Evolutionary conservation across 345 rosid genomes (phyloP).

Genomic region (Populus davidiana): DNA sequence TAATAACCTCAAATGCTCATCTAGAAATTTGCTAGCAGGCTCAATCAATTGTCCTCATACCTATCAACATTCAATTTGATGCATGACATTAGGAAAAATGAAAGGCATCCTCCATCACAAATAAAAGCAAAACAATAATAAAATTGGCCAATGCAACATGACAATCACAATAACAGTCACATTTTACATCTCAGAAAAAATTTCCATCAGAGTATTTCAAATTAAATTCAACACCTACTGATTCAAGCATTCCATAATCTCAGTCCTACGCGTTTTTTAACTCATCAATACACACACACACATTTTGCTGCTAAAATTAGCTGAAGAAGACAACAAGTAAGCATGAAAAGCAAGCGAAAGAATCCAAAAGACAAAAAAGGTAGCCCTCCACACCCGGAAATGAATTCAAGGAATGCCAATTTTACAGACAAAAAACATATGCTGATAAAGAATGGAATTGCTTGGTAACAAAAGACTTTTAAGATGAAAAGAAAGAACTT

Average conservation of each 20-base stretch:
- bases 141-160: background rate
- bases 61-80: background rate
- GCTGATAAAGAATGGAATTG: background rate
- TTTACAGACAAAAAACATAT: background rate
- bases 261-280: background rate
- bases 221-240: background rate
- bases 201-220: background rate
- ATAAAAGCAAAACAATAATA: background rate
- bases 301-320: background rate
- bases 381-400: background rate
- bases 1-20: slow-evolving; percentile 14
- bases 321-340: background rate
- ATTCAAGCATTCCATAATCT: background rate
- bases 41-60: slow-evolving; percentile 1
- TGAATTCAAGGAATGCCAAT: slow-evolving; percentile 7
- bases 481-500: slow-evolving; percentile 27
- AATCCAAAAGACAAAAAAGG: background rate
- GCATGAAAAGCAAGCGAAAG: background rate
- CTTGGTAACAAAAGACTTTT: background rate
- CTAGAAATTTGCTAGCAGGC: slow-evolving; percentile 4
- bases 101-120: slow-evolving; percentile 5
- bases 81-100: background rate
- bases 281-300: no score
- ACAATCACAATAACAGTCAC: slow-evolving; percentile 3
- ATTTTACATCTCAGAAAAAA: background rate